Conservation (phyloP, 352 stramenopile species). For the Phytophthora kernoviae region DNA sequence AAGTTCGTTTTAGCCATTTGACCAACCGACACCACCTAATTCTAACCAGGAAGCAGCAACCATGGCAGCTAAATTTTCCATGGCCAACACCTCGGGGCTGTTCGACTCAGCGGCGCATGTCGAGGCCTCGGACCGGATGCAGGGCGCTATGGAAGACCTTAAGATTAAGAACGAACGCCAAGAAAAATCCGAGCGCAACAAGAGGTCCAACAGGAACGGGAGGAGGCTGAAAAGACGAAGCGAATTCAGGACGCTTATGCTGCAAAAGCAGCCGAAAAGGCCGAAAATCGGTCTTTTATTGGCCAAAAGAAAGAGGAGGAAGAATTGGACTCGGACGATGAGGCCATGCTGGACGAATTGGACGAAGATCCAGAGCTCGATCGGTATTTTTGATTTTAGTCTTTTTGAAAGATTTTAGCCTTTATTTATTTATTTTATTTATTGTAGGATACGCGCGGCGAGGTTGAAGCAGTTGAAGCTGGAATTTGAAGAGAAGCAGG, state of each 20-base stretch:
- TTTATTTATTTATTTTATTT: conserved; percentile 8
- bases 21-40: conserved; percentile 5
- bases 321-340: conserved; percentile 53
- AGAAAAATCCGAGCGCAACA: conserved; percentile 35
- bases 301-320: conserved; percentile 32
- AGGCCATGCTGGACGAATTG: conserved; percentile 66
- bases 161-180: conserved; percentile 63
- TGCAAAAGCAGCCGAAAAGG: conserved; percentile 29
- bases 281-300: conserved; percentile 34
- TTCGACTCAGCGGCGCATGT: conserved; percentile 74
- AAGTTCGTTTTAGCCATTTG: too few relatives aligned
- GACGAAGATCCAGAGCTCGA: conserved; percentile 84
- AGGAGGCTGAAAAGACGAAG: conserved; percentile 27
- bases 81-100: conserved; percentile 73
- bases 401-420: conserved; percentile 3
- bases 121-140: conserved; percentile 77
- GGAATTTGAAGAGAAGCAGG: conserved; percentile 63
- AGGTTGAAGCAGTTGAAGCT: conserved; percentile 78
- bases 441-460: conserved; percentile 72
- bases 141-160: conserved; percentile 72
- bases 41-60: too few relatives aligned
- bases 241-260: conserved; percentile 33
- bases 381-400: conserved; percentile 32
- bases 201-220: conserved; percentile 24
- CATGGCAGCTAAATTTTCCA: conserved; percentile 85